Evolutionary conservation across 176 grass and related monocot genomes (phyloP).

Genomic region (Alopecurus myosuroides): DNA sequence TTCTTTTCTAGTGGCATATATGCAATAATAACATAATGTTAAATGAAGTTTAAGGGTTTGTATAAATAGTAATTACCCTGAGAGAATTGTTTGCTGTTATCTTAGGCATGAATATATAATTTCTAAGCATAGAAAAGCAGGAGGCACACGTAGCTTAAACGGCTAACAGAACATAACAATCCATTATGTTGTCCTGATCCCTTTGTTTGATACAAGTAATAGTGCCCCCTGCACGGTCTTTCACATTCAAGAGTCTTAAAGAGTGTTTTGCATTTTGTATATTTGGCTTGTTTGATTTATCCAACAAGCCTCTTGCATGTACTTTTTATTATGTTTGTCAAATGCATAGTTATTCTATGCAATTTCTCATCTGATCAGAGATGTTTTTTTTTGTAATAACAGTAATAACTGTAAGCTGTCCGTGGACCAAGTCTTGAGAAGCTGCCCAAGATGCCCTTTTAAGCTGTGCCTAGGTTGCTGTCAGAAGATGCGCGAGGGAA

Average conservation of each 20-base stretch:
- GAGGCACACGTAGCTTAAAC: neutral
- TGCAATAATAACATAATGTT: neutral
- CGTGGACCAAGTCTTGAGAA: conserved; percentile 49
- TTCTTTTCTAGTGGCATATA: neutral
- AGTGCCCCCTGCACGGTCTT: neutral
- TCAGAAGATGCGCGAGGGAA: conserved; percentile 62
- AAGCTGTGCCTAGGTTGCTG: conserved; percentile 89
- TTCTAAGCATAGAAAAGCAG: neutral
- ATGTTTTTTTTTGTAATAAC: conserved; percentile 20
- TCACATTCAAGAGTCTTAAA: conserved; percentile 15
- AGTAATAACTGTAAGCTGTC: conserved; percentile 77
- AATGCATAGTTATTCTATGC: conserved; percentile 17
- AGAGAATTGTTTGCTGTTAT: neutral
- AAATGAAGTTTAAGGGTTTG: neutral
- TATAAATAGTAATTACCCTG: neutral
- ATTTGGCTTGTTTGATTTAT: conserved; percentile 4
- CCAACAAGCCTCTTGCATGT: neutral
- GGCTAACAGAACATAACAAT: neutral
- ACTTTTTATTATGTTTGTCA: neutral
- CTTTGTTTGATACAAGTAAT: neutral
- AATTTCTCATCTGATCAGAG: neutral
- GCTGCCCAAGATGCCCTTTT: conserved; percentile 74
- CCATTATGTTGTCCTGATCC: neutral
- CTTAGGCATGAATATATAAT: neutral
- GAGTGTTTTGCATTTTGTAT: neutral